These are phyloP conservation scores for Ustilaginoidea virens DNA, from an alignment of 2,329 filamentous ascomycete species.

Conservation along the genomic window DNA sequence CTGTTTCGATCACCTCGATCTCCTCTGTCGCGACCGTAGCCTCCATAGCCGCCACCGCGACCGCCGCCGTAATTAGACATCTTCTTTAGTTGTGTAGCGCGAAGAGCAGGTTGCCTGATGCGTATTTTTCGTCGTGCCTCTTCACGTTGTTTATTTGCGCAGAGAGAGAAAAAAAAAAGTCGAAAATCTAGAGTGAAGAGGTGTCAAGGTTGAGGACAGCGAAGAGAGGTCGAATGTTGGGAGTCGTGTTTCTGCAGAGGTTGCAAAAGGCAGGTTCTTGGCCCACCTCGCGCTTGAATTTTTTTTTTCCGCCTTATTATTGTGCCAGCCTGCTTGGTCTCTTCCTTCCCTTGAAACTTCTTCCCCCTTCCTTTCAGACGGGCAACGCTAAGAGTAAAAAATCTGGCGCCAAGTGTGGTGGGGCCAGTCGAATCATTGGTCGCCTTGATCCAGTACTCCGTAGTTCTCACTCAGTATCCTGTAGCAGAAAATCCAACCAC, in stretches of 20 bases:
- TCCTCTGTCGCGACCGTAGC: slow-evolving; percentile 26
- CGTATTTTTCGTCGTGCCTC: not conserved
- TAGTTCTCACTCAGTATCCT: too few relatives aligned
- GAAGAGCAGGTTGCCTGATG: not conserved
- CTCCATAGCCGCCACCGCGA: slow-evolving; percentile 17
- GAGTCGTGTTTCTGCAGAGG: slow-evolving; percentile 6
- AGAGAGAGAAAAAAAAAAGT: too few relatives aligned
- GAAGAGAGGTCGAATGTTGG: slow-evolving; percentile 5
- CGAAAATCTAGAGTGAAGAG: not conserved
- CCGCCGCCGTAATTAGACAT: slow-evolving; percentile 32
- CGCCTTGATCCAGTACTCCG: too few relatives aligned
- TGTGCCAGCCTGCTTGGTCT: slow-evolving; percentile 5
- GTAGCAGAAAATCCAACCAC: too few relatives aligned
- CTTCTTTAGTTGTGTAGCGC: slow-evolving; percentile 7
- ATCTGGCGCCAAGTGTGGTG: slow-evolving; percentile 1
- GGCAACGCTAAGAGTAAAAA: slow-evolving; percentile 9
- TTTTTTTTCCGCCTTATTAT: slow-evolving; percentile 10
- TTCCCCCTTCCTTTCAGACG: slow-evolving; percentile 7
- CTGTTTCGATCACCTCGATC: slow-evolving; percentile 30
- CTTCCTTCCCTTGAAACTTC: slow-evolving; percentile 8
- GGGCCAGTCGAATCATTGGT: slow-evolving; percentile 6
- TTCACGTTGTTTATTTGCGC: slow-evolving; percentile 1
- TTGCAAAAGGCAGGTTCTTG: slow-evolving; percentile 11
- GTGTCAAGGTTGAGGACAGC: slow-evolving; percentile 6
- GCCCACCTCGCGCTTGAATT: slow-evolving; percentile 5